Conservation (phyloP, 2,329 filamentous ascomycete species). For the Penicillium sp. region DNA sequence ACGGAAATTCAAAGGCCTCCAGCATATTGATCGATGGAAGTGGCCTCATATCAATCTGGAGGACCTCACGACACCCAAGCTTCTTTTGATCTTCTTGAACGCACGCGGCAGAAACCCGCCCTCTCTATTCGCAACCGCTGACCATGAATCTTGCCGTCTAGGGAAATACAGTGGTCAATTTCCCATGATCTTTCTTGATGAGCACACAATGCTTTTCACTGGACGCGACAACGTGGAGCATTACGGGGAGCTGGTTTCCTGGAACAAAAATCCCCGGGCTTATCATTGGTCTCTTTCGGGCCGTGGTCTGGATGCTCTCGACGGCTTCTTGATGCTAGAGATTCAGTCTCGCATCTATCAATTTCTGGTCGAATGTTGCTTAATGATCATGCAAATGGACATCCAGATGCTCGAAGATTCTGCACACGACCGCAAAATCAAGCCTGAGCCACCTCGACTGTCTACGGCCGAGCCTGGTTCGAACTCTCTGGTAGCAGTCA, state of each 20-base stretch:
- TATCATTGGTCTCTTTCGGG: slow-evolving; percentile 34
- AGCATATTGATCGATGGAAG: slow-evolving; percentile 37
- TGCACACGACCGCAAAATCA: slow-evolving; percentile 25
- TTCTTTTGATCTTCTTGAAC: slow-evolving; percentile 49
- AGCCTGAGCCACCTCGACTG: slow-evolving; percentile 38
- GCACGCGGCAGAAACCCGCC: slow-evolving; percentile 47
- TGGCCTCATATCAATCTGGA: slow-evolving; percentile 56
- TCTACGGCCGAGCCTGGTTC: slow-evolving; percentile 11
- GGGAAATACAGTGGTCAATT: slow-evolving; percentile 24
- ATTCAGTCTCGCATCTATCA: slow-evolving; percentile 45
- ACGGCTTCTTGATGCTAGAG: slow-evolving; percentile 49
- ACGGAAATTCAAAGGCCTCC: slow-evolving; percentile 11
- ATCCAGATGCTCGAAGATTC: slow-evolving; percentile 30
- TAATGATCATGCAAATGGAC: slow-evolving; percentile 48
- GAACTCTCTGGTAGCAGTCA: slow-evolving; percentile 22
- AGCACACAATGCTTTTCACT: slow-evolving; percentile 34
- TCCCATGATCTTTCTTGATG: slow-evolving; percentile 23
- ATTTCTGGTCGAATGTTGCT: slow-evolving; percentile 49
- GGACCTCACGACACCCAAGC: slow-evolving; percentile 45
- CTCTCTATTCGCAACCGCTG: slow-evolving; percentile 44
- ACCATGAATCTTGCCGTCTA: slow-evolving; percentile 35
- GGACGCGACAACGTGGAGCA: slow-evolving; percentile 25
- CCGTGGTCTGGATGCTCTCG: slow-evolving; percentile 40
- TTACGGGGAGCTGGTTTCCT: slow-evolving; percentile 38
- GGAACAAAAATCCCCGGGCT: slow-evolving; percentile 36